These are phyloP conservation scores for Fusarium sarcochroum DNA, from an alignment of 2,329 filamentous ascomycete species.

Conservation along the genomic window DNA sequence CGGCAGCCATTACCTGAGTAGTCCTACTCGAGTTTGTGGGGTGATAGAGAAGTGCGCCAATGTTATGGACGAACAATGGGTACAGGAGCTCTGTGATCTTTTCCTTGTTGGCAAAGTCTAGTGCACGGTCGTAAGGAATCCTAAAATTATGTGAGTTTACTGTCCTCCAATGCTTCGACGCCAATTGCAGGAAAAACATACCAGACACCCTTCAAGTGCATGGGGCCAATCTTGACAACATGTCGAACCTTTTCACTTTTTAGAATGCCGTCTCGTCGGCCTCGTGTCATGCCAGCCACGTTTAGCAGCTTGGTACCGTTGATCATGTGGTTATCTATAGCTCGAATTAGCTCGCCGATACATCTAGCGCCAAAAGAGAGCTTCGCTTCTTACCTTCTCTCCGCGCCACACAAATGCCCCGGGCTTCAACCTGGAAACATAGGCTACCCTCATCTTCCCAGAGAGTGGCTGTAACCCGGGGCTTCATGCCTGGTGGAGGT, in stretches of 20 bases:
- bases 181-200: constrained; percentile 63
- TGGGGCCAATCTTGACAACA: constrained; percentile 98
- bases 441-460: constrained; percentile 99
- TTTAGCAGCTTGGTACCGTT: constrained; percentile 98
- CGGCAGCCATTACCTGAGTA: constrained; percentile 89
- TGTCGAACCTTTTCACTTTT: constrained; percentile 98
- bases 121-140: constrained; percentile 97
- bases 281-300: constrained; percentile 97
- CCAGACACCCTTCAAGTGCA: constrained; percentile 99
- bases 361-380: neutral
- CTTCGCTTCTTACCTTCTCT: constrained; percentile 78
- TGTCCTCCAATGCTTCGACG: constrained; percentile 33
- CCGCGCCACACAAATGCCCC: constrained; percentile 94
- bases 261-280: constrained; percentile 92
- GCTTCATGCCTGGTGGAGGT: constrained; percentile 94
- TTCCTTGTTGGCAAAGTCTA: constrained; percentile 99
- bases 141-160: constrained; percentile 62
- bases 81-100: constrained; percentile 98
- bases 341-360: constrained; percentile 15
- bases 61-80: constrained; percentile 97
- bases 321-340: constrained; percentile 95
- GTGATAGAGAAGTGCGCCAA: constrained; percentile 92
- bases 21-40: constrained; percentile 88
- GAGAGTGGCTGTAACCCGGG: constrained; percentile 92
- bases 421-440: constrained; percentile 97